phyloP scores from a whole-genome alignment of 345 rosid species.

The Citrus reticulata region DNA sequence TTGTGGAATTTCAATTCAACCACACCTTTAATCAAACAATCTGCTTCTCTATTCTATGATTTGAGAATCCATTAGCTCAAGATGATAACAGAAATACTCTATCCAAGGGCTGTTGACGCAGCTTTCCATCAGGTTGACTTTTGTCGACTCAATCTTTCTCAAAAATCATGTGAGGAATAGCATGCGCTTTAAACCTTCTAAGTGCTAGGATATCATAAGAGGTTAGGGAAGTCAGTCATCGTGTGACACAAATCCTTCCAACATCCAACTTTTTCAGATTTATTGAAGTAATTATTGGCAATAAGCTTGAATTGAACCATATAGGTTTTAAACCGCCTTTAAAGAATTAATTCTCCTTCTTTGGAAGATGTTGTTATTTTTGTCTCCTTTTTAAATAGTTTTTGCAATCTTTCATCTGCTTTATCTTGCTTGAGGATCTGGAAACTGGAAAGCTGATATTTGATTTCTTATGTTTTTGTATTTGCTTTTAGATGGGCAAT shows the following conservation, averaged over 20 bases:
- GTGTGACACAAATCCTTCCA: neutral
- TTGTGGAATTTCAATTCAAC: neutral
- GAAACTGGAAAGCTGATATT: neutral
- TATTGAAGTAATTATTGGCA: neutral
- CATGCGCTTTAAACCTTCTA: neutral
- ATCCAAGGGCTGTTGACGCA: neutral
- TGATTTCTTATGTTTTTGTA: neutral
- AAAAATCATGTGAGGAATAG: neutral
- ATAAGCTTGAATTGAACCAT: neutral
- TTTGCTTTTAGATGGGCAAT: neutral
- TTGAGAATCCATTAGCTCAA: neutral
- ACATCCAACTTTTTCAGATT: neutral
- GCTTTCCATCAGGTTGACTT: neutral
- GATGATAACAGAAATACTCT: neutral
- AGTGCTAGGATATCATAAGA: neutral
- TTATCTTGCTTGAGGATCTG: neutral
- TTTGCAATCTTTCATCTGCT: neutral
- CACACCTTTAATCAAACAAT: neutral
- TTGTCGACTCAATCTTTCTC: neutral
- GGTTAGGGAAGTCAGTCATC: neutral
- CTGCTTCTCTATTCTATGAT: neutral
- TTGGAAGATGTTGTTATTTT: neutral
- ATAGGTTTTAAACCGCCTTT: neutral
- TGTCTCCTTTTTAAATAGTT: neutral
- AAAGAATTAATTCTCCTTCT: neutral